Evolutionary conservation across 2,329 filamentous ascomycete genomes (phyloP), one percentile per base, ranked within the genome.

Genomic region (Alternaria postmessia): DNA sequence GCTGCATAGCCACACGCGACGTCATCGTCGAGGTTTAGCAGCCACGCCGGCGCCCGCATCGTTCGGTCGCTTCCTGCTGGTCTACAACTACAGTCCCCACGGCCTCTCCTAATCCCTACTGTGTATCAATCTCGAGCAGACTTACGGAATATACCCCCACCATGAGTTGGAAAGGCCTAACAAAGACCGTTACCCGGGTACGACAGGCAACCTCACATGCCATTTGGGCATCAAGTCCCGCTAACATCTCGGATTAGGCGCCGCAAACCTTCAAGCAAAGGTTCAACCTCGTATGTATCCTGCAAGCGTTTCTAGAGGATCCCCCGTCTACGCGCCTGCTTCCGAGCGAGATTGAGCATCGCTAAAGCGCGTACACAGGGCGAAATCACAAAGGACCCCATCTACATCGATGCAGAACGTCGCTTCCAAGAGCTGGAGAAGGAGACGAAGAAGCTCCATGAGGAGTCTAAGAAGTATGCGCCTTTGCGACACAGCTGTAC

Each of bases 141-240:
- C 39, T 51, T 38, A 56, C 54, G 3, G 34, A 26, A 18, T 34
- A 42, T 39, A 52, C 36, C 48, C 52, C 52, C 54, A 57, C 78
- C 71, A 98, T 99, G 95, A 97, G 94, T 87, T 94, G 97, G 86
- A 96, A 95, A 82, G 95, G 95, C 75, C 92, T 99, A 75, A 89
- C 91, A 79, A 98, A 97, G 86, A 91, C 91, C 83, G 84, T 97
- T 77, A 87, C 88, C 65, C 88, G 95, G 82, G 94, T 94, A 86
- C 78, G 89, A 53, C 53, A 9, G 36, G 54, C 59, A 61, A 47
- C 58, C 57, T 42, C 54, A 59, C 28, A 57, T 51, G 54, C 62
- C 53, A 24, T 38, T 44, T 46, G 54, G 61, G 64, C 64, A 36
- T 43, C 57, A 55, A 59, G 30, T 54, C 22, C 59, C 61, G 71